Evolutionary conservation across 345 rosid genomes (phyloP), one percentile per base, ranked within the genome.

Genomic region (Pugionium cornutum): DNA sequence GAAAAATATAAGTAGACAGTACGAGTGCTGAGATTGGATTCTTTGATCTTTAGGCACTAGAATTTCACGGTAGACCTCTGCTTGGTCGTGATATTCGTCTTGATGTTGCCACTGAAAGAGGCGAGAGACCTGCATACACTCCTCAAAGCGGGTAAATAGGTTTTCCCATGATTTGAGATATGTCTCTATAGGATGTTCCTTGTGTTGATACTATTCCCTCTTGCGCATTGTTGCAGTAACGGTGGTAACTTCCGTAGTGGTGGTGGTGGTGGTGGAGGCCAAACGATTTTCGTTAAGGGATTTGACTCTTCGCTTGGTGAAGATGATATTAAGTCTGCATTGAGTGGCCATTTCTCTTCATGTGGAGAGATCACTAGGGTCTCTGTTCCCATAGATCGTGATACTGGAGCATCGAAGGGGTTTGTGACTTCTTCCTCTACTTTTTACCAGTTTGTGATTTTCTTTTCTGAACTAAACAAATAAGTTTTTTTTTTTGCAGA

Each of bases 101-200:
- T 72, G 97, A 88, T 81, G 0, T 85, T 29, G 99, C 99, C 6
- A 68, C 70, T 1, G 92, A 81, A 53, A 83, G 94, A 68, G 96
- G 90, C 4, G 94, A 81, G 53, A 83, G 90, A 76, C 90, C 89
- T 1, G 60, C 89, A 6, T 79, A 73, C 58, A 83, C 91, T 9
- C 96, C 97, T 18, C 76, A 65, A 57, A 84, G 87, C 79, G 76
- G 95, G 98, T 89, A 57, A 3, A 58, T 58, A 48, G 3, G 30
- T 46, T 18, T 49, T 29, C 9, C 4, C 18, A 18, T 18, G 18
- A 18, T 18, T 18, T 18, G 18, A 18, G 0, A 18, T 3, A 2
- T 37, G 7, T 33, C 36, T 4, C 5, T 54, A 28, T 6, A 9
- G 27, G 29, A 32, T 26, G 18, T 35, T 11, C 18, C 7, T 35